Evolutionary conservation across 129 eudicot species (phyloP).

Genomic region (Flaveria bidentis): DNA sequence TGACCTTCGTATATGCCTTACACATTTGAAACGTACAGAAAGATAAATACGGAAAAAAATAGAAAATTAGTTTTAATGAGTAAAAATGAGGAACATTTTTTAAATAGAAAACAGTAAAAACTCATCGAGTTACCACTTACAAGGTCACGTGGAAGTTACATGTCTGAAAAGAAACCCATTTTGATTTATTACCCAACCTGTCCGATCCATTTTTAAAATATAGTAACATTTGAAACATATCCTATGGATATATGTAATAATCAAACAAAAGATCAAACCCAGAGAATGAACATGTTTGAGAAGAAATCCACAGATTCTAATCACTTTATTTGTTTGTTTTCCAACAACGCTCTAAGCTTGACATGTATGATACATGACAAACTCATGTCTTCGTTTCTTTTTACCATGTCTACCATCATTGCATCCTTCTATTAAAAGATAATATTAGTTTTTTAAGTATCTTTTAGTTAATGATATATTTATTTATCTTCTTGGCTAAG

Average conservation of each 20-base stretch:
- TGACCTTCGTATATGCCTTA: too few relatives aligned
- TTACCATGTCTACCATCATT: slow-evolving; percentile 7
- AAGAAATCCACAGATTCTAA: slow-evolving; percentile 5
- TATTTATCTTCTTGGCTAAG: background rate
- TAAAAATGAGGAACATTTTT: too few relatives aligned
- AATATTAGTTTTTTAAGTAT: background rate
- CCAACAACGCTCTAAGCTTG: slow-evolving; percentile 26
- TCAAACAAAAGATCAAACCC: slow-evolving; percentile 10
- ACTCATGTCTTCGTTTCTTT: slow-evolving; percentile 4
- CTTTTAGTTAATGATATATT: background rate
- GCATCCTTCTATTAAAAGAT: background rate
- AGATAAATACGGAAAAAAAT: too few relatives aligned
- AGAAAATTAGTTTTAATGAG: too few relatives aligned
- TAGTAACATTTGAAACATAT: background rate
- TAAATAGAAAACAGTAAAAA: too few relatives aligned
- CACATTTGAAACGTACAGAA: too few relatives aligned
- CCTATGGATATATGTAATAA: background rate
- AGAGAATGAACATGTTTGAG: slow-evolving; percentile 23
- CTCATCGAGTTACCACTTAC: too few relatives aligned
- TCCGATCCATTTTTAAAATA: background rate
- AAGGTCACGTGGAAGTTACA: background rate
- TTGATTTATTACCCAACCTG: background rate
- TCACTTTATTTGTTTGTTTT: slow-evolving; percentile 21
- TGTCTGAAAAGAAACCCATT: background rate
- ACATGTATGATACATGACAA: slow-evolving; percentile 14